A percentile compares a stretch with the other conserved stretches of the same genome.
Conservation (phyloP, 2,329 filamentous ascomycete species). For the Fonsecaea erecta region DNA sequence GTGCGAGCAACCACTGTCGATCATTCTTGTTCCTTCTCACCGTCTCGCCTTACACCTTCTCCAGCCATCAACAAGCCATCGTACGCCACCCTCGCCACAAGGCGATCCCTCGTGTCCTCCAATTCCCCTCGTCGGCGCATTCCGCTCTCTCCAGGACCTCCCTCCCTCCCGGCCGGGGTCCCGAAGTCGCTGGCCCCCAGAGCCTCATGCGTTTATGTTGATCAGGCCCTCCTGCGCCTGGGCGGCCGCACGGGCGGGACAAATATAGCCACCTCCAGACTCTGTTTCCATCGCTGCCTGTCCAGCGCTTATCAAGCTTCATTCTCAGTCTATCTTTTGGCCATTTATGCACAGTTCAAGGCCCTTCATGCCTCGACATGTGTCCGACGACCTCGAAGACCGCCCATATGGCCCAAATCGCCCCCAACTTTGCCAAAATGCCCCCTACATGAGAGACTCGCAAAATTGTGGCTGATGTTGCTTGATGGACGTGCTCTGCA, state of each 20-base stretch:
- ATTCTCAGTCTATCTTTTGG: not conserved
- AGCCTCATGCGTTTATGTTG: not conserved
- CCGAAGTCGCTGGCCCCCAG: not conserved
- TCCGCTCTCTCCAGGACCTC: not conserved
- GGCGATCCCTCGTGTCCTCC: not conserved
- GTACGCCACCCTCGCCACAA: not conserved
- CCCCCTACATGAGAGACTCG: conserved; percentile 1
- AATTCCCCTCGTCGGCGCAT: not conserved
- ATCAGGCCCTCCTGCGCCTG: not conserved
- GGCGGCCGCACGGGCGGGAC: not conserved
- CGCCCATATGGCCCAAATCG: not conserved
- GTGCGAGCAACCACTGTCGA: conserved; percentile 1
- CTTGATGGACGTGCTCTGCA: not conserved
- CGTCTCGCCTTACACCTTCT: not conserved
- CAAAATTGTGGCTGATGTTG: conserved; percentile 12
- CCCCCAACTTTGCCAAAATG: not conserved
- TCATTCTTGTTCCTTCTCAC: conserved; percentile 2
- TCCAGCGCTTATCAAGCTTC: not conserved
- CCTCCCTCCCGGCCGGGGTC: not conserved
- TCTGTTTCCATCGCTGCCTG: not conserved
- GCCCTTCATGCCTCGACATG: not conserved
- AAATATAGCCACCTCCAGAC: conserved; percentile 2
- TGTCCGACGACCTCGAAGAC: not conserved
- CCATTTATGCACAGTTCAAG: not conserved
- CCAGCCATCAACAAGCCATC: not conserved